These are phyloP conservation scores for Periglandula ipomoeae DNA, from an alignment of 2,329 filamentous ascomycete genomes.

Conservation along the genomic window DNA sequence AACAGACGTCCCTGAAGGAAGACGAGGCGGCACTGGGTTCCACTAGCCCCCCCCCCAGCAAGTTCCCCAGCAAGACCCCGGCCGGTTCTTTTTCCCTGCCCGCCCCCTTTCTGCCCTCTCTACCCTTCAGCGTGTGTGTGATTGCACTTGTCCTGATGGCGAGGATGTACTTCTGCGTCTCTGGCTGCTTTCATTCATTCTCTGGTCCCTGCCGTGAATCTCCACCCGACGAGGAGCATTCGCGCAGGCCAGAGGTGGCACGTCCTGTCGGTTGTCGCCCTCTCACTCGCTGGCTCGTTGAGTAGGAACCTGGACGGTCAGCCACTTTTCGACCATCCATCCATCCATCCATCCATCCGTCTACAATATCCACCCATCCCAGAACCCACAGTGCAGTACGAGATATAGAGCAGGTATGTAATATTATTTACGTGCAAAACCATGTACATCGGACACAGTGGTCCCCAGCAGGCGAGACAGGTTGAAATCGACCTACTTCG, in stretches of 20 bases:
- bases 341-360: background rate
- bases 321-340: background rate
- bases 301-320: background rate
- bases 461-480: too few relatives aligned
- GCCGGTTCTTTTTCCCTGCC: conserved; percentile 1
- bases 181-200: too few relatives aligned
- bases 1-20: background rate
- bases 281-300: background rate
- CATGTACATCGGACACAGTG: too few relatives aligned
- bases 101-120: background rate
- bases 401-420: background rate
- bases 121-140: too few relatives aligned
- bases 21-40: too few relatives aligned
- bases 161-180: too few relatives aligned
- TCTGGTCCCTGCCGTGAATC: too few relatives aligned
- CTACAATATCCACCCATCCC: background rate
- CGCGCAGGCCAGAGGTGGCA: background rate
- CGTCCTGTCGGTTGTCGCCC: background rate
- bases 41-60: too few relatives aligned
- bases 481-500: too few relatives aligned
- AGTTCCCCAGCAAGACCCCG: background rate
- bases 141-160: too few relatives aligned
- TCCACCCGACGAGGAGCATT: background rate
- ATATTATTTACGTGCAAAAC: background rate
- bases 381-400: conserved; percentile 2